phyloP scores from a whole-genome alignment of 768 basidiomycete species.

The Lactarius akahatsu region DNA sequence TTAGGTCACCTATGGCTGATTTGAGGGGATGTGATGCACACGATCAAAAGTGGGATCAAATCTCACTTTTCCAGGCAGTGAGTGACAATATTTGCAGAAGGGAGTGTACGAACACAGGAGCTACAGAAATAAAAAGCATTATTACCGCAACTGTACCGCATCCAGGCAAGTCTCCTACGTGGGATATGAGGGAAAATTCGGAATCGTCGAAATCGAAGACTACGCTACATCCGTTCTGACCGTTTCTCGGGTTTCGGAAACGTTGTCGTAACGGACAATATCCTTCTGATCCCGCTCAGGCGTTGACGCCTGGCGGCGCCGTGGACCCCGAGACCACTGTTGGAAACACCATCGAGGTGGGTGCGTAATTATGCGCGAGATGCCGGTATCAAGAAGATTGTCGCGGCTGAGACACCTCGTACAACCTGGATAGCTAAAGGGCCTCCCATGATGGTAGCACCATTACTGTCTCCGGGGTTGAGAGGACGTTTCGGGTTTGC shows the following conservation, averaged over 20 bases:
- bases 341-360: constrained; percentile 5
- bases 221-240: constrained; percentile 3
- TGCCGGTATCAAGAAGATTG: constrained; percentile 7
- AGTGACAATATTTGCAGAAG: too few relatives aligned
- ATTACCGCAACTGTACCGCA: neutral
- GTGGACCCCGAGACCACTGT: neutral
- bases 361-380: neutral
- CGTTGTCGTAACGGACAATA: neutral
- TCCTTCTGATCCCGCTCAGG: neutral
- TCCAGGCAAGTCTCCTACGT: neutral
- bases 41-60: too few relatives aligned
- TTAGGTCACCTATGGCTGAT: too few relatives aligned
- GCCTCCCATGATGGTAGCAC: constrained; percentile 10
- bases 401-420: neutral
- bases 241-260: neutral
- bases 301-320: constrained; percentile 9
- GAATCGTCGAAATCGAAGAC: constrained; percentile 8
- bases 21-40: too few relatives aligned
- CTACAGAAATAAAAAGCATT: too few relatives aligned
- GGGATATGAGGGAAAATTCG: constrained; percentile 5
- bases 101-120: too few relatives aligned
- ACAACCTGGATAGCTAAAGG: neutral
- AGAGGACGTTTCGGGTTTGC: neutral
- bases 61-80: too few relatives aligned
- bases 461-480: too few relatives aligned